Evolutionary conservation across 306 rosid genomes (phyloP), one percentile per base, ranked within the genome.

Genomic region (Biancaea sappan): DNA sequence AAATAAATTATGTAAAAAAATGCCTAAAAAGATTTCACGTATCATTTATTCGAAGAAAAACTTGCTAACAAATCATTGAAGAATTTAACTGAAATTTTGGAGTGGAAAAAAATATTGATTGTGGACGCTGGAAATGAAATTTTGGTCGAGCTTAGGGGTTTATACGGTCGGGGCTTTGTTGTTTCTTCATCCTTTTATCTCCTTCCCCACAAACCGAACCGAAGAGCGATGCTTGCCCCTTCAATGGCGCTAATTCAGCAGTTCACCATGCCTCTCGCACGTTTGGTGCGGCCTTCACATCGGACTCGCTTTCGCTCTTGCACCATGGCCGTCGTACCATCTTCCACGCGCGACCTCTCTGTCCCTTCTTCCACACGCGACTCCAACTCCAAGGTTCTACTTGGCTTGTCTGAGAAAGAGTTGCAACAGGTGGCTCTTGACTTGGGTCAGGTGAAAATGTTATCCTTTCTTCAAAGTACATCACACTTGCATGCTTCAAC

Each of bases 381-480:
- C 68, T 69, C 96, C 14, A 78, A 72, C 12, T 63, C 87, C 37
- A 77, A 87, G 70, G 90, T 90, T 60, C 95, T 91, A 29, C 92
- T 94, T 44, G 98, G 98, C 58, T 53, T 94, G 84, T 88, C 98
- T 69, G 93, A 94, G 35, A 58, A 83, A 28, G 89, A 94, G 53
- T 96, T 94, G 58, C 96, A 87, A 81, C 89, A 90, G 71, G 84
- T 94, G 58, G 91, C 96, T 61, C 61, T 87, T 43, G 83, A 84
- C 63, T 83, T 90, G 26, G 89, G 85, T 72, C 97, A 91, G 93
- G 98, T 94, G 83, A 64, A 58, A 41, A 21, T n/a, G 24, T 35
- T 44, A 25, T 15, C 38, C 41, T 37, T 75, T 31, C 13, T 29
- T 4, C 56, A 21, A 1, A 34, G 73, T 24, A 1, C 25, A 58